A percentile compares a stretch with the other conserved stretches of the same genome.
Conservation (phyloP, 2,329 filamentous ascomycete species). For the Dactylella cylindrospora region DNA sequence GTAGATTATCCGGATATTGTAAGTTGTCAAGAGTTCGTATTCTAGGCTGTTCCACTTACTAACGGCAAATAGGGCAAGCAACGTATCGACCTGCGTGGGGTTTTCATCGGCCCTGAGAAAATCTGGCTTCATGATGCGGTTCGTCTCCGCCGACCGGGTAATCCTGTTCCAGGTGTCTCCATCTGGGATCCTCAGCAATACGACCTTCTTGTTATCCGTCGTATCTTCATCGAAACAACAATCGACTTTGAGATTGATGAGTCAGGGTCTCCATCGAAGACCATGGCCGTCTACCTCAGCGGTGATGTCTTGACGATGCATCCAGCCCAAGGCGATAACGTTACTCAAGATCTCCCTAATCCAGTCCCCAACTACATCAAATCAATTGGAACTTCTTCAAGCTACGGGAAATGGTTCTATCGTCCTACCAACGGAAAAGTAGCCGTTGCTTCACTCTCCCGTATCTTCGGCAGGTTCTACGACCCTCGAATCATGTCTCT, state of each 20-base stretch:
- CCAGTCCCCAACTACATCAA: conserved; percentile 19
- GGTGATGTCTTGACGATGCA: conserved; percentile 24
- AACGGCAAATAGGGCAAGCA: conserved; percentile 5
- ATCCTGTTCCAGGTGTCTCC: conserved; percentile 1
- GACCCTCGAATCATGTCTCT: conserved; percentile 33
- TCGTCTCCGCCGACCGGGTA: conserved; percentile 8
- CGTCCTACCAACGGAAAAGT: neutral
- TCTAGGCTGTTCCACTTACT: neutral
- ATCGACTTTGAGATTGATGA: neutral
- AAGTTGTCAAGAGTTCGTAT: too few relatives aligned
- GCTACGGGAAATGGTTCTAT: conserved; percentile 21
- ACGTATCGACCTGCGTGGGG: conserved; percentile 3
- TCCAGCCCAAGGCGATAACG: conserved; percentile 7
- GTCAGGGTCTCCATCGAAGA: neutral
- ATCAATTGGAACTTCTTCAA: conserved; percentile 9
- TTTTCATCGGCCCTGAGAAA: conserved; percentile 32
- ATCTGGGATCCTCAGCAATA: conserved; percentile 33
- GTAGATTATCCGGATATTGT: neutral
- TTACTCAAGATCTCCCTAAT: neutral
- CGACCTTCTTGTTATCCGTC: conserved; percentile 18
- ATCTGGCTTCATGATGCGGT: conserved; percentile 26
- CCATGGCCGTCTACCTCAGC: conserved; percentile 12
- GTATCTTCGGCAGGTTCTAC: conserved; percentile 21
- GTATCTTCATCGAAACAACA: conserved; percentile 1
- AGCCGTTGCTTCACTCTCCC: neutral